A percentile compares a stretch with the other conserved stretches of the same genome.
Evolutionary conservation across 768 basidiomycete genomes (phyloP).

Genomic region (Agaricus subrufescens): DNA sequence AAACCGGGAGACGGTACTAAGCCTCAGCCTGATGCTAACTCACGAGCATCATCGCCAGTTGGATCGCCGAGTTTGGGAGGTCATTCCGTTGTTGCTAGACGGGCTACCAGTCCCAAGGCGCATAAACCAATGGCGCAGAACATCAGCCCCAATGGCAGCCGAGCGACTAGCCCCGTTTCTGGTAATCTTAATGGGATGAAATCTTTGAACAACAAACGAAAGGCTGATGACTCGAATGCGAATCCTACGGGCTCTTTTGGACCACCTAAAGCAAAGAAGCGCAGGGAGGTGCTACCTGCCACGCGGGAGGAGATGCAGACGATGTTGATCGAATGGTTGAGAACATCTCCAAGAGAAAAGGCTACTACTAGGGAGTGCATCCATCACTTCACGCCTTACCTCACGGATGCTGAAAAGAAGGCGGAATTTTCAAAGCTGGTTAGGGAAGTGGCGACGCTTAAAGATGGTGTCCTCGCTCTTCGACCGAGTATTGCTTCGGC

Average conservation of each 20-base stretch:
- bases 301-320: constrained; percentile 55
- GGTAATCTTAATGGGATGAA: constrained; percentile 31
- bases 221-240: constrained; percentile 34
- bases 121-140: constrained; percentile 26
- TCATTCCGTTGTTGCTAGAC: constrained; percentile 76
- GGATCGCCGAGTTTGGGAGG: constrained; percentile 58
- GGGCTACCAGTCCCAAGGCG: constrained; percentile 67
- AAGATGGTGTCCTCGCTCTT: constrained; percentile 58
- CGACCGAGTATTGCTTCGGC: constrained; percentile 25
- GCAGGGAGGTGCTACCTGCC: constrained; percentile 24
- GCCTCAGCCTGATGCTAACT: constrained; percentile 28
- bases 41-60: constrained; percentile 58
- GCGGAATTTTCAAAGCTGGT: constrained; percentile 72
- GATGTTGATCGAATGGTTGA: constrained; percentile 75
- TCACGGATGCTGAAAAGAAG: constrained; percentile 69
- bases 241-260: constrained; percentile 14
- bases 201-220: constrained; percentile 33
- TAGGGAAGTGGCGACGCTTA: constrained; percentile 73
- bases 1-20: constrained; percentile 28
- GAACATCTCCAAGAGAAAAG: constrained; percentile 45
- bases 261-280: constrained; percentile 43
- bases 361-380: constrained; percentile 79
- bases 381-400: constrained; percentile 70
- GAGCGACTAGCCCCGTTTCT: constrained; percentile 45
- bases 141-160: constrained; percentile 54